These are phyloP conservation scores for Zymoseptoria tritici DNA, from an alignment of 2,329 filamentous ascomycete genomes.

Conservation along the genomic window DNA sequence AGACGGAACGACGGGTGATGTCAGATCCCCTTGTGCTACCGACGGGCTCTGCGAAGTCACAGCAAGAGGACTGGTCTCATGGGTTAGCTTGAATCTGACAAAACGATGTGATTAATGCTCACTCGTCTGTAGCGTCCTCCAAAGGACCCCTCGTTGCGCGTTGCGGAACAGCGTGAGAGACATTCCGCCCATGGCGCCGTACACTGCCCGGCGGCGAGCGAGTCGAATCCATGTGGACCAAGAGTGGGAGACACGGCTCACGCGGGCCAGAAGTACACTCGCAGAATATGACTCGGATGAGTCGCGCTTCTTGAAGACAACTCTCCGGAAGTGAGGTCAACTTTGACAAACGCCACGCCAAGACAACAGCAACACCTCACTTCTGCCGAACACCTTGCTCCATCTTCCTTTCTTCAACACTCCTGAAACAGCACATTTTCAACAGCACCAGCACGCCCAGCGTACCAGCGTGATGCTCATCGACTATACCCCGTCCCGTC, in stretches of 20 bases:
- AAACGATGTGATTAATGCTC: conserved; percentile 30
- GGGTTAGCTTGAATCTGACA: conserved; percentile 12
- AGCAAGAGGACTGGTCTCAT: conserved; percentile 20
- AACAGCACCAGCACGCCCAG: too few relatives aligned
- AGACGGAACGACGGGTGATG: background rate
- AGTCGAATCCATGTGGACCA: conserved; percentile 18
- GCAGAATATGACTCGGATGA: too few relatives aligned
- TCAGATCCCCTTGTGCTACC: background rate
- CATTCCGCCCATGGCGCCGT: conserved; percentile 25
- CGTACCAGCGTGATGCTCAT: too few relatives aligned
- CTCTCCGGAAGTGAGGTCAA: background rate
- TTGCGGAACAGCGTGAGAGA: conserved; percentile 43
- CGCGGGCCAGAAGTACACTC: too few relatives aligned
- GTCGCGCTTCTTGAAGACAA: background rate
- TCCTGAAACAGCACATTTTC: too few relatives aligned
- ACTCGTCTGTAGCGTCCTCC: conserved; percentile 60
- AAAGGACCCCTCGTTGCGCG: conserved; percentile 72
- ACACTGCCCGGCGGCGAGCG: conserved; percentile 23
- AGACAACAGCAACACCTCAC: background rate
- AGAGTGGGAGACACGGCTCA: too few relatives aligned
- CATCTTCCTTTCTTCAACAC: background rate
- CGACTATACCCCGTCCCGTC: too few relatives aligned
- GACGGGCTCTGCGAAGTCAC: background rate
- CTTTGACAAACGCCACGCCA: background rate
- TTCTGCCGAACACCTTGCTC: background rate